Conservation (phyloP, 441 rosid genomes). For the Erodium moschatum region DNA sequence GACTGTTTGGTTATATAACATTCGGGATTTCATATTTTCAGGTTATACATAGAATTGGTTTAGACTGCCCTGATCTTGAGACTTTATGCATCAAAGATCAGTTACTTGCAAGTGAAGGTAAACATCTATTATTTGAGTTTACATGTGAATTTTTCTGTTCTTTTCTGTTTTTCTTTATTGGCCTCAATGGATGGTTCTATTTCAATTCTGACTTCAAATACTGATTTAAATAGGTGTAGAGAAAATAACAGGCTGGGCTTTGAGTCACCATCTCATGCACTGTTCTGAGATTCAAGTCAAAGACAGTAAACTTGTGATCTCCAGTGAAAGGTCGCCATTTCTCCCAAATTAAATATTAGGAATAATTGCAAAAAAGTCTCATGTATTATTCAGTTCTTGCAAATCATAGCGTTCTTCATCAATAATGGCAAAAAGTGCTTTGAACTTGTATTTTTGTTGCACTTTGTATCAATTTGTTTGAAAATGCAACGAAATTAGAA, state of each 20-base stretch:
- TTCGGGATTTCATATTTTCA: constrained; percentile 17
- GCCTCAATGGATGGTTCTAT: neutral
- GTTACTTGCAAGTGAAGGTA: constrained; percentile 67
- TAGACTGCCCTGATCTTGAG: constrained; percentile 76
- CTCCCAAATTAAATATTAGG: neutral
- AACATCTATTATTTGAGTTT: constrained; percentile 25
- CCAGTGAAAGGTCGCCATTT: constrained; percentile 59
- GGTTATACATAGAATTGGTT: constrained; percentile 55
- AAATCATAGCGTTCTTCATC: no score
- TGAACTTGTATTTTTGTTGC: no score
- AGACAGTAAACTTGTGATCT: constrained; percentile 62
- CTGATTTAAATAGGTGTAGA: constrained; percentile 53
- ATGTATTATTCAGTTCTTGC: no score
- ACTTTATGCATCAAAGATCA: constrained; percentile 67
- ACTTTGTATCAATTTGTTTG: no score
- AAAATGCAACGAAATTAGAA: no score
- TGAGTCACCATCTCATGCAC: constrained; percentile 74
- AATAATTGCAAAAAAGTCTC: no score
- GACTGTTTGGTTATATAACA: neutral
- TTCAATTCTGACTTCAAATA: neutral
- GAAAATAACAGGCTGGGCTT: constrained; percentile 90
- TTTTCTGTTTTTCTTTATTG: neutral
- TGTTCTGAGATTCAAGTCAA: constrained; percentile 43
- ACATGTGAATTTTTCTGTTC: no score
- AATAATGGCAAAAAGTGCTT: no score